Percentiles rank a stretch among this genome's conserved stretches.
Evolutionary conservation across 2,329 filamentous ascomycete species (phyloP).

Genomic region (Podosphaera leucotricha): DNA sequence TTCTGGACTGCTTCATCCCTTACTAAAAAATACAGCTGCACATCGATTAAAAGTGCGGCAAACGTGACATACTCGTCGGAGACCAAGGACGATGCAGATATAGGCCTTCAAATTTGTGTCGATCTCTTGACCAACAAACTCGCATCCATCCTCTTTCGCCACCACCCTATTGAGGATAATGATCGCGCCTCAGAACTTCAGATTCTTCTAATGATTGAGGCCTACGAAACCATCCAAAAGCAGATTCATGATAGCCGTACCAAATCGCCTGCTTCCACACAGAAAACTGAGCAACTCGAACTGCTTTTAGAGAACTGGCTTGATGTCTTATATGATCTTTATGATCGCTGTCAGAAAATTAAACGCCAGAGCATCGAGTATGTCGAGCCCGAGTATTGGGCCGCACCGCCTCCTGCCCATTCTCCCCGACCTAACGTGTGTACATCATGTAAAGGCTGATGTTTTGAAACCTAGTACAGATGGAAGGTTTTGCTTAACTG

Average conservation of each 20-base stretch:
- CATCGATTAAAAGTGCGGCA: too few relatives aligned
- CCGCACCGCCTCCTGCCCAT: too few relatives aligned
- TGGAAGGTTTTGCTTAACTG: too few relatives aligned
- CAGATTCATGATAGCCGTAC: constrained; percentile 7
- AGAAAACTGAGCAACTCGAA: constrained; percentile 7
- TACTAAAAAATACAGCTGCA: neutral
- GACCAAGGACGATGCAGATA: constrained; percentile 4
- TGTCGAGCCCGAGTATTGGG: too few relatives aligned
- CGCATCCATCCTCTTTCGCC: constrained; percentile 6
- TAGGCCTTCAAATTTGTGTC: constrained; percentile 12
- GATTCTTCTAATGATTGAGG: constrained; percentile 15
- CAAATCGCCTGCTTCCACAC: constrained; percentile 2
- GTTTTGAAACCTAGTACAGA: too few relatives aligned
- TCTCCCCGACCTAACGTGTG: too few relatives aligned
- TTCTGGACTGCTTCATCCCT: neutral
- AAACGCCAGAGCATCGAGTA: too few relatives aligned
- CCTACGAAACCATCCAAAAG: constrained; percentile 12
- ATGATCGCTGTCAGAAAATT: constrained; percentile 7
- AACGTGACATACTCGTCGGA: neutral
- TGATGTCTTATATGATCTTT: constrained; percentile 11
- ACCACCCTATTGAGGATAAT: constrained; percentile 3
- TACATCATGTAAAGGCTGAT: too few relatives aligned
- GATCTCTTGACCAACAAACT: constrained; percentile 13
- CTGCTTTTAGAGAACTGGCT: constrained; percentile 12
- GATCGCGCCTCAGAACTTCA: constrained; percentile 11